These are phyloP conservation scores for Tetrapisispora fleetii DNA, from an alignment of 805 yeast genomes.

Conservation along the genomic window DNA sequence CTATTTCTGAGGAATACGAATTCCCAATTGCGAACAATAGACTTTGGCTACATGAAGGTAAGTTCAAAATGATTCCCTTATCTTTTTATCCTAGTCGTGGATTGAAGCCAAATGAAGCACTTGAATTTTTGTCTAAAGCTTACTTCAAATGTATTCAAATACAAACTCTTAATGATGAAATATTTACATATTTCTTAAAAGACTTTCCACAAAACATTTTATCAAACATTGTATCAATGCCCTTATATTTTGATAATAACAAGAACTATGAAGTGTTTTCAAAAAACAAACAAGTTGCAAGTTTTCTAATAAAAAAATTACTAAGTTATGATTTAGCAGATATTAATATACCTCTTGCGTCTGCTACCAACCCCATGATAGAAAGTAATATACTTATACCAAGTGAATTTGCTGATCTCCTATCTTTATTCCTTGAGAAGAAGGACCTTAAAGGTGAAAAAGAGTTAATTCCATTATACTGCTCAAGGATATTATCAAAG, in stretches of 20 bases:
- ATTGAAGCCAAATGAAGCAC: slow-evolving; percentile 32
- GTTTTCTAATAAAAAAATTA: slow-evolving; percentile 13
- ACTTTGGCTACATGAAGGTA: slow-evolving; percentile 41
- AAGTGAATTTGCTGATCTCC: slow-evolving; percentile 10
- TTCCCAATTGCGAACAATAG: slow-evolving; percentile 37
- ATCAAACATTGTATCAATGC: slow-evolving; percentile 14
- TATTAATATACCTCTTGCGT: background rate
- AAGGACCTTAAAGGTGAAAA: slow-evolving; percentile 5
- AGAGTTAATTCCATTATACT: slow-evolving; percentile 3
- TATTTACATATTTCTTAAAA: slow-evolving; percentile 10
- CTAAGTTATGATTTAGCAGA: slow-evolving; percentile 2
- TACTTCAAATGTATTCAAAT: slow-evolving; percentile 29
- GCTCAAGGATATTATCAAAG: slow-evolving; percentile 10
- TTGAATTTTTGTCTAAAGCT: slow-evolving; percentile 32
- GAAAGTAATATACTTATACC: slow-evolving; percentile 6
- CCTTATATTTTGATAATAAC: slow-evolving; percentile 11
- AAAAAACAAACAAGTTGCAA: slow-evolving; percentile 13
- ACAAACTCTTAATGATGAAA: slow-evolving; percentile 13
- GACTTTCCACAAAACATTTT: slow-evolving; percentile 27
- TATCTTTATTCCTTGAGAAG: slow-evolving; percentile 11
- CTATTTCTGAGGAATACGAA: slow-evolving; percentile 36
- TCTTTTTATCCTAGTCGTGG: slow-evolving; percentile 28
- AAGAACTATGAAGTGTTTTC: slow-evolving; percentile 6
- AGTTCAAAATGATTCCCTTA: slow-evolving; percentile 33
- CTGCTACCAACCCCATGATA: background rate